Evolutionary conservation across 202 grass and related monocot species (phyloP), one percentile per base, ranked within the genome.

Genomic region (Setaria italica): DNA sequence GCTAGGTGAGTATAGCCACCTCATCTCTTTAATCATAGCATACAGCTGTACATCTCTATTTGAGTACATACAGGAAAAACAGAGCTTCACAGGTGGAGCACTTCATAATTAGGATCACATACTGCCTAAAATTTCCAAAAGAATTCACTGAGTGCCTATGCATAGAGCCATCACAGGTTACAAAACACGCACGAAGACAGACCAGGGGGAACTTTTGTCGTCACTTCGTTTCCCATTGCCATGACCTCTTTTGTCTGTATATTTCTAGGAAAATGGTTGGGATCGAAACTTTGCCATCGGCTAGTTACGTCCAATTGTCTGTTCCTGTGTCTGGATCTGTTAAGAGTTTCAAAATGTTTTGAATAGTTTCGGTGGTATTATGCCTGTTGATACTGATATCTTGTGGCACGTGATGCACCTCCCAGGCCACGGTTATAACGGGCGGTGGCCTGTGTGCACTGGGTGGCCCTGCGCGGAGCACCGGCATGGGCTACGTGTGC

Each of bases 1-100:
- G 85, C 17, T 57, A 87, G 76, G 76, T 81, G 56, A 80, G 81
- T 70, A 70, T 84, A 66, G 65, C 39, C 35, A 49, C 62, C 42
- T 3, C 30, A 59, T 77, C 56, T 67, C 63, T 91, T 74, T 78
- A 88, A 88, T 91, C 63, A 88, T 81, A 77, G 64, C 66, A 33
- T 33, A 42, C 71, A 72, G 19, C 47, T 56, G 67, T 54, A 34
- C 34, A 42, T 42, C 39, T 54, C 19, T 69, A 70, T 80, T 10
- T 69, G 68, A 78, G 11, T 11, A 42, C 6, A 48, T 13, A 37
- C 32, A 34, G 47, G 33, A 64, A 56, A 33, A 71, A 60, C 30
- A 12, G 46, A 60, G 57, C 88, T 54, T 59, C 41, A 39, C 25
- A 60, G 74, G 64, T 89, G 55, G 41, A 43, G 12, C 58, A 33